Evolutionary conservation across 2,329 filamentous ascomycete genomes (phyloP), one percentile per base, ranked within the genome.

Genomic region (Ceratocystis eucalypticola): DNA sequence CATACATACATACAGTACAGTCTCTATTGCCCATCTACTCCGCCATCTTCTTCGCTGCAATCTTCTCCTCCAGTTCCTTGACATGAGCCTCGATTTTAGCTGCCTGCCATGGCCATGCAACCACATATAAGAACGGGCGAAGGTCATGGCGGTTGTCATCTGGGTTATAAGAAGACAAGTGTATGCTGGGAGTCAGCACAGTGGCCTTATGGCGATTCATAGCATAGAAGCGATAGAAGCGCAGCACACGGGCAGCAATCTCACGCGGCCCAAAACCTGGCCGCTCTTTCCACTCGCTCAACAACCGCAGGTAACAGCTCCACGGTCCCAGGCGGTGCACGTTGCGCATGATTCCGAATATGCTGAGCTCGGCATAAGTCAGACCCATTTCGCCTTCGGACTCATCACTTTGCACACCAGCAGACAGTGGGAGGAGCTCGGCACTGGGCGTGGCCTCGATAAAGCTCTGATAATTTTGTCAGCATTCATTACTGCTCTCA

Each of bases 121-220:
- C 71, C 6, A 74, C 73, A 66, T 78, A 78, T 66, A 79, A 70
- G 66, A 78, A 78, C 2, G 76, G 77, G 8, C 77, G 71, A 57
- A 77, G 68, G 68, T 77, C 76, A 59, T 71, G 72, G 6, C 76
- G 70, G 68, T 78, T 76, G 70, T 78, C 76, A 62, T 78, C 76
- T 61, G 70, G 75, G 65, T 75, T 75, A 66, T 75, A 74, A 8
- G 73, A 70, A 59, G 73, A 74, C 6, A 75, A 68, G 69, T 85
- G 82, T 63, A 83, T 77, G 30, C 77, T 78, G 0, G 84, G 84
- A 1, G 84, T 86, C 62, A 84, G 73, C 7, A 82, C 79, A 0
- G 83, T 85, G 73, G 81, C 80, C 74, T 88, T 88, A 73, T 88
- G 85, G 8, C 85, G 75, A 71, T 88, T 88, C 70, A 87, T 83